Percentiles rank a stretch among this genome's conserved stretches.
Evolutionary conservation across 257 asterid species (phyloP).

Genomic region (Osmanthus fragrans): DNA sequence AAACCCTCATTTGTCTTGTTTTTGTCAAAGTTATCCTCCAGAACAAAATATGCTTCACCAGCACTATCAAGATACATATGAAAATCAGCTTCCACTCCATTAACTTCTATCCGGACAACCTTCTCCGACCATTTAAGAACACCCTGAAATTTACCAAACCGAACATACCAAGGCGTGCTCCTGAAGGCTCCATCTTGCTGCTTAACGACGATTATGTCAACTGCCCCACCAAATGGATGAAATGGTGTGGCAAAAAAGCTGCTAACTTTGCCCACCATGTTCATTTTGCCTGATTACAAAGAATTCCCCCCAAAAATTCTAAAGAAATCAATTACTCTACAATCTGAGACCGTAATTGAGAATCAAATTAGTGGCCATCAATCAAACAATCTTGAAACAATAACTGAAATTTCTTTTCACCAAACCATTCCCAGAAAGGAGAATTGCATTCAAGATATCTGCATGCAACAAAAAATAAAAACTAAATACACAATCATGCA

Average conservation of each 20-base stretch:
- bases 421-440: slow-evolving; percentile 13
- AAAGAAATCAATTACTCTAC: slow-evolving; percentile 10
- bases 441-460: slow-evolving; percentile 34
- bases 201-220: slow-evolving; percentile 77
- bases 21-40: slow-evolving; percentile 56
- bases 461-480: slow-evolving; percentile 48
- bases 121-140: slow-evolving; percentile 90
- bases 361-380: slow-evolving; percentile 22
- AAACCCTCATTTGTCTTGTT: slow-evolving; percentile 32
- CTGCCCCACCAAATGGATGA: slow-evolving; percentile 99
- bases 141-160: slow-evolving; percentile 92
- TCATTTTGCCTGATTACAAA: slow-evolving; percentile 55
- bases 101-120: slow-evolving; percentile 76
- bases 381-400: slow-evolving; percentile 13
- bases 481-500: slow-evolving; percentile 32
- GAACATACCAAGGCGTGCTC: slow-evolving; percentile 92
- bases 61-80: slow-evolving; percentile 86
- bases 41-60: slow-evolving; percentile 85
- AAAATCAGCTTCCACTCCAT: slow-evolving; percentile 74
- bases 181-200: slow-evolving; percentile 80
- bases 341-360: slow-evolving; percentile 8
- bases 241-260: slow-evolving; percentile 82
- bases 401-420: slow-evolving; percentile 14
- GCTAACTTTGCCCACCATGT: slow-evolving; percentile 78
- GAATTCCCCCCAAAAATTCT: slow-evolving; percentile 15